Conservation (phyloP, 2,329 filamentous ascomycete species). For the Trichoderma guizhouense region DNA sequence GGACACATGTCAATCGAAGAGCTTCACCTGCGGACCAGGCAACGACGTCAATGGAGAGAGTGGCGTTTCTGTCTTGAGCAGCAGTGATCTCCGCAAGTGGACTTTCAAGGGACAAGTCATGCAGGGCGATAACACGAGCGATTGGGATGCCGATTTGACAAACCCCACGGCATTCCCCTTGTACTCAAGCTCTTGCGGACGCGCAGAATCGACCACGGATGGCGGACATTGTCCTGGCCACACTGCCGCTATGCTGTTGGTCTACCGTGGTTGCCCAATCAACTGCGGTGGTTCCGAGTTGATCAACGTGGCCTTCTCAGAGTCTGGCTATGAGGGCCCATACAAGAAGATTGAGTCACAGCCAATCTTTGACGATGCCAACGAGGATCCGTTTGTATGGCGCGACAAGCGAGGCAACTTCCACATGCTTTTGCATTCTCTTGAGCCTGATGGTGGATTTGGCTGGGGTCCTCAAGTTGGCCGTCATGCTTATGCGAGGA, state of each 20-base stretch:
- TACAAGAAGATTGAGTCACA: conserved; percentile 21
- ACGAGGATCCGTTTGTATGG: conserved; percentile 35
- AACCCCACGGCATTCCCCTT: conserved; percentile 43
- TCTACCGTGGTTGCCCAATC: conserved; percentile 23
- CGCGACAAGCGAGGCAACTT: conserved; percentile 33
- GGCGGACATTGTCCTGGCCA: conserved; percentile 13
- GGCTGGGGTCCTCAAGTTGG: conserved; percentile 29
- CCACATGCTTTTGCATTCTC: conserved; percentile 33
- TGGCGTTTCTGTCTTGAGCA: conserved; percentile 29
- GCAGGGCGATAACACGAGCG: conserved; percentile 18
- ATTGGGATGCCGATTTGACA: conserved; percentile 32
- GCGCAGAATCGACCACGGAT: background rate
- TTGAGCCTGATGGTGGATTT: conserved; percentile 28
- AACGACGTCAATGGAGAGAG: conserved; percentile 25
- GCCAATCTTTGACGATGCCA: conserved; percentile 21
- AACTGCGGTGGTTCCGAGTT: conserved; percentile 21
- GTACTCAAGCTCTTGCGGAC: background rate
- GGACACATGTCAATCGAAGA: conserved; percentile 13
- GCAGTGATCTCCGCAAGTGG: conserved; percentile 23
- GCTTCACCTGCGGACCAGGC: conserved; percentile 23
- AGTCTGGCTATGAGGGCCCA: conserved; percentile 18
- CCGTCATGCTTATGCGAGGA: conserved; percentile 28
- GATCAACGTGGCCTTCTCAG: conserved; percentile 23
- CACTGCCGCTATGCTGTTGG: conserved; percentile 20
- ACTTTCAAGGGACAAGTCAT: conserved; percentile 21